Base-by-base conservation (phyloP, 176 grass and related monocot species). In the Chloris gayana region DNA sequence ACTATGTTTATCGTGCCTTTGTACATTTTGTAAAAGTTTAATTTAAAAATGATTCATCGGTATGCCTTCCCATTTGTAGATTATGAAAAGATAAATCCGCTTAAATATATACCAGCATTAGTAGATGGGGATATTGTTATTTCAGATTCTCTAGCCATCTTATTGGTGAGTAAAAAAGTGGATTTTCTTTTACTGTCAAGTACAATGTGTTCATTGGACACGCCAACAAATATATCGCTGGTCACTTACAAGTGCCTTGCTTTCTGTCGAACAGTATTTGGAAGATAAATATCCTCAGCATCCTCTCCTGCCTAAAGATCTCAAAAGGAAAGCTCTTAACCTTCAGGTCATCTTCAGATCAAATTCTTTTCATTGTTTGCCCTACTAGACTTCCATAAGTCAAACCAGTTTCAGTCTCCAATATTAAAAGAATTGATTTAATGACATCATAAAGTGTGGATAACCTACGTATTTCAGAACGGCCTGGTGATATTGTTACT, bases 261-360 rank as follows among this genome's bases (percentile, higher is more conserved):
- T 47, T 74, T 86, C 56, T 39, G 33, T 47, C 88, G 63, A 69
- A 11, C 69, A 98, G 95, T 98, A 98, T 85, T 79, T 98, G 72
- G 95, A 98, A 87, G 89, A 98, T 30, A 98, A 98, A 69, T 98
- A 94, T 75, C 95, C 89, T 69, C 76, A 92, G 56, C 62, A 81
- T 68, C 88, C 89, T 61, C 92, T 98, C 19, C 54, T 94, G 22
- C 95, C 92, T 74, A 85, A 78, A 66, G 95, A 98, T 87, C 60
- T 83, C 8, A 94, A 91, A 87, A 87, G 58, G 71, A 98, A 94
- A 87, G 92, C 92, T 76, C 75, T 92, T 49, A 94, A 98, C 85
- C 73, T 92, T 80, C 95, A 98, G 92, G 94, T 97, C 66, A 58
- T 76, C 64, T 57, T 30, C 21, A 72, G 72, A 13, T 79, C 38